Conservation (phyloP, 2,329 filamentous ascomycete species). For the Trichoderma brevicompactum region DNA sequence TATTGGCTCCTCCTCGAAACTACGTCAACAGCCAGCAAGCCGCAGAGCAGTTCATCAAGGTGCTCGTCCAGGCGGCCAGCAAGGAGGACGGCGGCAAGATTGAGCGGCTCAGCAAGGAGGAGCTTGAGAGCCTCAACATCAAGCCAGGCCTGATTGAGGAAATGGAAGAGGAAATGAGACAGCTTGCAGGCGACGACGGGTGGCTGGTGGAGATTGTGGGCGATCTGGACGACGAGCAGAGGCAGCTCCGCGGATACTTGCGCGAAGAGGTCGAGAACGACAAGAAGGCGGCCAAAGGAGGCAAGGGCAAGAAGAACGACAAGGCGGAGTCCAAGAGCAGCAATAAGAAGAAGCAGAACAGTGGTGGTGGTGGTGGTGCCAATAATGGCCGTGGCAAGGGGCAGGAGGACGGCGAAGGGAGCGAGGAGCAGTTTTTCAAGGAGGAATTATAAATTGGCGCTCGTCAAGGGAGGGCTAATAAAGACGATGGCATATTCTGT, state of each 20-base stretch:
- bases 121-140: conserved; percentile 70
- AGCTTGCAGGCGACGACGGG: conserved; percentile 69
- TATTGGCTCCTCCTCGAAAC: conserved; percentile 51
- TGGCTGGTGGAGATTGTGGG: conserved; percentile 86
- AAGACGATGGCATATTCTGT: not conserved
- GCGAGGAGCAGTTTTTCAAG: conserved; percentile 23
- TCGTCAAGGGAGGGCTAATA: not conserved
- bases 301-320: not conserved
- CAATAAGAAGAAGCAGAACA: not conserved
- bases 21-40: conserved; percentile 32
- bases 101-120: conserved; percentile 64
- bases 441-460: not conserved
- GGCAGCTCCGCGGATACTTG: conserved; percentile 72
- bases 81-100: conserved; percentile 65
- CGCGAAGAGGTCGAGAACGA: conserved; percentile 49
- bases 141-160: conserved; percentile 69
- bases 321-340: not conserved
- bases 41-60: conserved; percentile 41
- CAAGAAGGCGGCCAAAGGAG: not conserved
- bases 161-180: conserved; percentile 69
- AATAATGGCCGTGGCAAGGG: not conserved
- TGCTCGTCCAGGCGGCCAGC: conserved; percentile 51
- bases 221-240: conserved; percentile 57
- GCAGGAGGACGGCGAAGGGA: conserved; percentile 12
- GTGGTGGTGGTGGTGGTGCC: too few species aligned